These are phyloP conservation scores for Litchi chinensis DNA, from an alignment of 345 rosid species.

Conservation along the genomic window DNA sequence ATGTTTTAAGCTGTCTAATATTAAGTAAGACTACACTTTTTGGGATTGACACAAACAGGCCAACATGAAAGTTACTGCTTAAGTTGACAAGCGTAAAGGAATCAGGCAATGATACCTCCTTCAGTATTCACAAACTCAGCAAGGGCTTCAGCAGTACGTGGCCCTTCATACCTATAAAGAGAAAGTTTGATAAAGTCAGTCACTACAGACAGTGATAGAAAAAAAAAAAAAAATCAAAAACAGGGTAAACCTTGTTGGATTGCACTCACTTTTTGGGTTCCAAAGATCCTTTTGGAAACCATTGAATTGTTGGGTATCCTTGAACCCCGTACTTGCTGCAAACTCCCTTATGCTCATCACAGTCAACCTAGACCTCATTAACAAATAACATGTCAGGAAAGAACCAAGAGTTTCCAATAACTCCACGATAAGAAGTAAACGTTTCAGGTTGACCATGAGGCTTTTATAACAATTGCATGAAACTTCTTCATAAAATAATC, in stretches of 20 bases:
- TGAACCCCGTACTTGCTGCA: conserved; percentile 92
- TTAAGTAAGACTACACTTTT: not conserved
- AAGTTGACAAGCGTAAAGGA: not conserved
- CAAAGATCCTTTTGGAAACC: conserved; percentile 96
- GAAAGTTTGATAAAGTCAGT: conserved; percentile 9
- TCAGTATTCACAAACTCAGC: conserved; percentile 86
- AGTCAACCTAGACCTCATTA: conserved; percentile 74
- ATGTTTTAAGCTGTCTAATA: not conserved
- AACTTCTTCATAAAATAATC: not conserved
- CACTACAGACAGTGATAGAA: not conserved
- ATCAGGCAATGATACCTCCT: conserved; percentile 62
- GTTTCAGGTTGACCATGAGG: not conserved
- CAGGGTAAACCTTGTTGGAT: not conserved
- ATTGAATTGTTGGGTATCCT: conserved; percentile 93
- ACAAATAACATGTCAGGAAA: conserved; percentile 17
- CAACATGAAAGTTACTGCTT: not conserved
- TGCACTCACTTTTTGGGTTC: conserved; percentile 85
- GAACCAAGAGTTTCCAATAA: not conserved
- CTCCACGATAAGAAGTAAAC: not conserved
- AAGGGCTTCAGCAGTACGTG: conserved; percentile 83
- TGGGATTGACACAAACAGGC: not conserved
- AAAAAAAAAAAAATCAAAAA: not conserved
- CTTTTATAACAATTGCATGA: not conserved
- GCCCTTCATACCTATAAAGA: conserved; percentile 76
- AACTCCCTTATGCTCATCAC: conserved; percentile 90